Evolutionary conservation across 495 filamentous ascomycete genomes (phyloP), one percentile per base, ranked within the genome.

Genomic region (Geopyxis carbonaria): DNA sequence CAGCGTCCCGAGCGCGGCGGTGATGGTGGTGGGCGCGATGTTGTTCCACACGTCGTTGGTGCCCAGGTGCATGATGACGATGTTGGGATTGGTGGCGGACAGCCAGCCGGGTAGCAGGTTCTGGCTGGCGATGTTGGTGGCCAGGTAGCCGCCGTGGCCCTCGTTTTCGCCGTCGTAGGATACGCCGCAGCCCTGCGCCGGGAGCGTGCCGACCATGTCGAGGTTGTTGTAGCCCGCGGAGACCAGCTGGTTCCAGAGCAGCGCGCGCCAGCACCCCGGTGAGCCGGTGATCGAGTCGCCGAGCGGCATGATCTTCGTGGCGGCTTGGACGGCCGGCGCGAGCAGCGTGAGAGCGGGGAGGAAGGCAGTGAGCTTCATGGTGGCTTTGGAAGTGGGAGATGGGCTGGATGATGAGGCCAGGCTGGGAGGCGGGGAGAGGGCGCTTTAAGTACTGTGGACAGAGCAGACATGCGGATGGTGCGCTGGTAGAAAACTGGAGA

Each of bases 1-100:
- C 4, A 67, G 34, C 15, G 41, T 61, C 5, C 43, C 53, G 38
- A 55, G 64, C 2, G 64, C 58, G 13, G 42, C 40, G 14, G 63
- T 37, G 28, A 68, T 64, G 30, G 53, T 54, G 13, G 13, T 24
- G 3, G 54, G 41, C 3, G 51, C 27, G 30, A 57, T 47, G 34
- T 51, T 59, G 30, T 50, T 57, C 54, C 59, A 65, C 13, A 67
- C 57, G 48, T 67, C 63, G 48, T 65, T 64, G 20, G 64, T 67
- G 2, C 64, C 64, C 9, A 68, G 45, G 51, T 66, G 63, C 60
- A 63, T 61, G 50, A 61, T 49, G 10, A 66, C 57, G 10, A 67
- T 43, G 38, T 66, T 60, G 0, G 64, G 60, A 4, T 55, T 47
- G 2, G 60, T 58, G 19, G 36, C 44, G 1, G 51, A 37, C 15